phyloP scores from a whole-genome alignment of 2,329 filamentous ascomycete species.

The Aschersonia sp. region DNA sequence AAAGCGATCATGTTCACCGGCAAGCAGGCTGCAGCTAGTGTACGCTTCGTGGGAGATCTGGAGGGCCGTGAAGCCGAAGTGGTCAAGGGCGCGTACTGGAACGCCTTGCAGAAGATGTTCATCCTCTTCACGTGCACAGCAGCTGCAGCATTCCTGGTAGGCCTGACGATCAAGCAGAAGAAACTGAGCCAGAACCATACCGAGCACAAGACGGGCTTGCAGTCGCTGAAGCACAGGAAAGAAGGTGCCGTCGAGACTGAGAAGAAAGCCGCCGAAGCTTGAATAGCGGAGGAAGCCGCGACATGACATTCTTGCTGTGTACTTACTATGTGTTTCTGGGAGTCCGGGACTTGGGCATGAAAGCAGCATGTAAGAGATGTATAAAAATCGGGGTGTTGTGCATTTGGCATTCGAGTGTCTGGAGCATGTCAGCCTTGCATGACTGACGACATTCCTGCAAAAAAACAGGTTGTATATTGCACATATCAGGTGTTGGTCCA shows the following conservation, averaged over 20 bases:
- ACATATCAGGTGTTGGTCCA: too few relatives aligned
- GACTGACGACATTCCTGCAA: too few relatives aligned
- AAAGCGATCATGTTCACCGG: constrained; percentile 39
- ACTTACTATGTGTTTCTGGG: neutral
- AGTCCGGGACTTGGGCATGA: too few relatives aligned
- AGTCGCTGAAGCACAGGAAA: constrained; percentile 20
- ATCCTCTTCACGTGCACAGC: constrained; percentile 39
- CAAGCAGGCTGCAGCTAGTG: constrained; percentile 44
- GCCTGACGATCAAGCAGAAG: constrained; percentile 31
- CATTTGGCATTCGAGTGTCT: too few relatives aligned
- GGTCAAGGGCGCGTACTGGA: constrained; percentile 32
- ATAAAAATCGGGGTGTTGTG: too few relatives aligned
- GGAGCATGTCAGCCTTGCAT: too few relatives aligned
- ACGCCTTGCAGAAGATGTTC: constrained; percentile 38
- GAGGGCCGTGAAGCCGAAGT: constrained; percentile 26
- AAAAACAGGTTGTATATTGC: too few relatives aligned
- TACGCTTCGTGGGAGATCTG: constrained; percentile 39
- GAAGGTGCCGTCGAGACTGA: constrained; percentile 7
- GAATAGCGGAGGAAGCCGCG: neutral
- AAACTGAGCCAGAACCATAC: constrained; percentile 39
- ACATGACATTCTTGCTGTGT: neutral
- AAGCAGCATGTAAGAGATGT: too few relatives aligned
- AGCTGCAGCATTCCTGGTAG: constrained; percentile 29
- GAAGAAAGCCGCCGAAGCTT: constrained; percentile 3
- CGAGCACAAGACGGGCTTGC: constrained; percentile 43